phyloP scores from a whole-genome alignment of 2,329 filamentous ascomycete species.

The Diaporthe vexans region DNA sequence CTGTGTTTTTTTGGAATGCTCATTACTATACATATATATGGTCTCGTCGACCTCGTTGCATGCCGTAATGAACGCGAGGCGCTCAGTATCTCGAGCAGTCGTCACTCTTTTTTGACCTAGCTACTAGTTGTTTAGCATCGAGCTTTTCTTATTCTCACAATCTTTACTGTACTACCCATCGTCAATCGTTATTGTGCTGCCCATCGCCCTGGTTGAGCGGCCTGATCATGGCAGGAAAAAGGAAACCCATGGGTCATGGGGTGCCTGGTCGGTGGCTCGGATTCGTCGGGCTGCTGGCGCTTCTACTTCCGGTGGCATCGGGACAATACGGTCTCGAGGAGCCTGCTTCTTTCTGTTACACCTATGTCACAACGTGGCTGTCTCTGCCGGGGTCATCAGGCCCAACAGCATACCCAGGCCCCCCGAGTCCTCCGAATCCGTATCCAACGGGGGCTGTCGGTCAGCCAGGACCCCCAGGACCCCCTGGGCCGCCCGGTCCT shows the following conservation, averaged over 20 bases:
- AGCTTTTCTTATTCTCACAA: background rate
- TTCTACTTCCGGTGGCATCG: background rate
- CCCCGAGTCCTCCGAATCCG: background rate
- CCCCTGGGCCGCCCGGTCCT: background rate
- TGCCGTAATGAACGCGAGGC: background rate
- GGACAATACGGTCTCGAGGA: background rate
- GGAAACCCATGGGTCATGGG: background rate
- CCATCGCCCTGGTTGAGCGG: too few relatives aligned
- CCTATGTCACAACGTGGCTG: background rate
- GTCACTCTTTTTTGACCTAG: too few relatives aligned
- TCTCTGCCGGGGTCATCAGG: background rate
- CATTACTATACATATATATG: background rate
- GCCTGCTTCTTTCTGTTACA: conserved; percentile 1
- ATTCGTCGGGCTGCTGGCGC: background rate
- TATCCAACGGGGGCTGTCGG: background rate
- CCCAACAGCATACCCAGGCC: background rate
- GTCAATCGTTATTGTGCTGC: too few relatives aligned
- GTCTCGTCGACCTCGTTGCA: too few relatives aligned
- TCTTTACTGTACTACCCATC: too few relatives aligned
- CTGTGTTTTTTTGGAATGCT: background rate
- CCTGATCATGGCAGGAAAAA: background rate
- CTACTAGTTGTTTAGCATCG: background rate
- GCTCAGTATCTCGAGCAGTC: background rate
- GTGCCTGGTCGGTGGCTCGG: background rate
- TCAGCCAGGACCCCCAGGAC: background rate